Conservation (phyloP, 352 stramenopile genomes). For the Thalassiosira livingstoniorum region DNA sequence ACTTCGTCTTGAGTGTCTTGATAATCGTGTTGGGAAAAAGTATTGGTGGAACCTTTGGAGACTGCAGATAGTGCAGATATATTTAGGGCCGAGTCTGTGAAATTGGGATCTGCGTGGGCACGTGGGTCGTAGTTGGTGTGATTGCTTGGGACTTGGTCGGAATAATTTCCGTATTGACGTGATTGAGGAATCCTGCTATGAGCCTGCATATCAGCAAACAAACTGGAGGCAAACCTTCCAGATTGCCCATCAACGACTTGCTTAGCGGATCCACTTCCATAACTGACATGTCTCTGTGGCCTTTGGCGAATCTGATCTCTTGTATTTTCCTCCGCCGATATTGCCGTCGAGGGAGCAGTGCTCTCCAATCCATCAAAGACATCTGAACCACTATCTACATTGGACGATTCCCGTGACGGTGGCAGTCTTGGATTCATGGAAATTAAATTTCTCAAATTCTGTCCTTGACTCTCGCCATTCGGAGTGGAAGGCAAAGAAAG, state of each 20-base stretch:
- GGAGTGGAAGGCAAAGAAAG: too few species aligned
- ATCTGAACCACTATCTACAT: constrained; percentile 62
- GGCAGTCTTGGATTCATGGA: too few species aligned
- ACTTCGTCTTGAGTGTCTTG: constrained; percentile 46
- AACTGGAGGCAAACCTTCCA: neutral
- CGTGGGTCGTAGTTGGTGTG: constrained; percentile 18
- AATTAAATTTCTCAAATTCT: too few species aligned
- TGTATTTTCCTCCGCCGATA: constrained; percentile 26
- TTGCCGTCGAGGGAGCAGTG: neutral
- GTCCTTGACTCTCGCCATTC: too few species aligned
- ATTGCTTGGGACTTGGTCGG: neutral
- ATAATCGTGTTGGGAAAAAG: constrained; percentile 44
- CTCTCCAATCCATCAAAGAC: constrained; percentile 62
- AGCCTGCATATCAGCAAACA: too few species aligned
- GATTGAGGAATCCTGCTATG: neutral
- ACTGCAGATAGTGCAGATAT: constrained; percentile 61
- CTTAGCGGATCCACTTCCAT: neutral
- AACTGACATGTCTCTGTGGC: neutral
- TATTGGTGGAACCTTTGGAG: constrained; percentile 30
- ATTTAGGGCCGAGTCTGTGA: constrained; percentile 50
- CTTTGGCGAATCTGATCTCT: constrained; percentile 4
- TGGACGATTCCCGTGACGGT: constrained; percentile 25
- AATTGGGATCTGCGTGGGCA: constrained; percentile 16
- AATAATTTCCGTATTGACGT: neutral
- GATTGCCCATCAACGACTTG: neutral